Conservation (phyloP, 805 yeast genomes). For the Torulaspora quercuum region DNA sequence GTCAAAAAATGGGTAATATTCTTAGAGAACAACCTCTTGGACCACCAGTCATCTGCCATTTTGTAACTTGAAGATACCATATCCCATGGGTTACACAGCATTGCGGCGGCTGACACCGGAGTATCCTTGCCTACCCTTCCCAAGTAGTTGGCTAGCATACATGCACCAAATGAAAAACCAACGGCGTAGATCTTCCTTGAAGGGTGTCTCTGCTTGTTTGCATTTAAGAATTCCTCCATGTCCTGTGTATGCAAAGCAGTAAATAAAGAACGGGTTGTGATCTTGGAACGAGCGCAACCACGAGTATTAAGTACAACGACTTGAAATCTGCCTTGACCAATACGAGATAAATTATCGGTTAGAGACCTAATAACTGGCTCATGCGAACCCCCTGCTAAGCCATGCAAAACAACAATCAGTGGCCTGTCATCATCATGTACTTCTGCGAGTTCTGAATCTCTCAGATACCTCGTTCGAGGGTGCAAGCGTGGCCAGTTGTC, state of each 20-base stretch:
- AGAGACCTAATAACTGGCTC: constrained; percentile 67
- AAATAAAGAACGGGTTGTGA: constrained; percentile 64
- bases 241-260: constrained; percentile 70
- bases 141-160: constrained; percentile 60
- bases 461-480: constrained; percentile 62
- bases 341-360: constrained; percentile 42
- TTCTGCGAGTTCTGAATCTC: constrained; percentile 42
- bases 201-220: constrained; percentile 52
- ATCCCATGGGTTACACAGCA: constrained; percentile 73
- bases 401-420: constrained; percentile 61
- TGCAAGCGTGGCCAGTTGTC: constrained; percentile 59
- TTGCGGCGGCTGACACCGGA: constrained; percentile 54
- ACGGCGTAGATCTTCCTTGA: constrained; percentile 59
- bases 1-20: constrained; percentile 43
- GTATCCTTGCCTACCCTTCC: constrained; percentile 60
- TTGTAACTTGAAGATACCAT: constrained; percentile 51
- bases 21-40: constrained; percentile 42
- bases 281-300: constrained; percentile 73
- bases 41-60: constrained; percentile 40
- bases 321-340: constrained; percentile 44
- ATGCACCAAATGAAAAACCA: constrained; percentile 74
- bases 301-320: constrained; percentile 65
- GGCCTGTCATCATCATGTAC: constrained; percentile 45
- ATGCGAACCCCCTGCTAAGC: constrained; percentile 76
- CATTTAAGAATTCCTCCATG: constrained; percentile 53